A percentile compares a stretch with the other conserved stretches of the same genome.
Conservation (phyloP, 75 land plant species). For the Cupressus sempervirens region DNA sequence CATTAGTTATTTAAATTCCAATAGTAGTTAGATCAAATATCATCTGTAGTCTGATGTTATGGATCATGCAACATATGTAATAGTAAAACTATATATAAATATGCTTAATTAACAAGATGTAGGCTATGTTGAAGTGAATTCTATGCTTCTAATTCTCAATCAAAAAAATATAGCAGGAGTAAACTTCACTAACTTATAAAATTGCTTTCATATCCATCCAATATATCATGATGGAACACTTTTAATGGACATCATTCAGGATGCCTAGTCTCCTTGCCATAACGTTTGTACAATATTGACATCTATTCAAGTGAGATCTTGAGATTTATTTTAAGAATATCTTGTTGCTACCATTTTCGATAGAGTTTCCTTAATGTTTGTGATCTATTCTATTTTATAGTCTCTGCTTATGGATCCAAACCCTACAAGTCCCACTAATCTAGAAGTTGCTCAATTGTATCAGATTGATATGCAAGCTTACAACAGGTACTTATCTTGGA, state of each 20-base stretch:
- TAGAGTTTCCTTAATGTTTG: too few relatives aligned
- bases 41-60: too few relatives aligned
- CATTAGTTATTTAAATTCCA: too few relatives aligned
- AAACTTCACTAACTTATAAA: neutral
- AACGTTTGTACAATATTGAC: conserved; percentile 58
- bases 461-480: too few relatives aligned
- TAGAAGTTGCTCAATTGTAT: too few relatives aligned
- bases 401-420: too few relatives aligned
- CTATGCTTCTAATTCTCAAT: neutral
- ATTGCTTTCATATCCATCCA: conserved; percentile 9
- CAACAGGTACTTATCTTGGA: too few relatives aligned
- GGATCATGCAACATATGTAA: neutral
- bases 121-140: neutral
- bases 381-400: too few relatives aligned
- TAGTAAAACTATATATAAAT: neutral
- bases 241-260: conserved; percentile 70
- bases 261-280: conserved; percentile 74
- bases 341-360: neutral
- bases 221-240: conserved; percentile 64
- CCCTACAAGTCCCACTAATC: too few relatives aligned
- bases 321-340: neutral
- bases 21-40: too few relatives aligned
- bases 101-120: neutral
- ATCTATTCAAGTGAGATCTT: conserved; percentile 41
- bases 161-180: neutral